Evolutionary conservation across 2,329 filamentous ascomycete genomes (phyloP).

Genomic region (Sarocladium oryzae): DNA sequence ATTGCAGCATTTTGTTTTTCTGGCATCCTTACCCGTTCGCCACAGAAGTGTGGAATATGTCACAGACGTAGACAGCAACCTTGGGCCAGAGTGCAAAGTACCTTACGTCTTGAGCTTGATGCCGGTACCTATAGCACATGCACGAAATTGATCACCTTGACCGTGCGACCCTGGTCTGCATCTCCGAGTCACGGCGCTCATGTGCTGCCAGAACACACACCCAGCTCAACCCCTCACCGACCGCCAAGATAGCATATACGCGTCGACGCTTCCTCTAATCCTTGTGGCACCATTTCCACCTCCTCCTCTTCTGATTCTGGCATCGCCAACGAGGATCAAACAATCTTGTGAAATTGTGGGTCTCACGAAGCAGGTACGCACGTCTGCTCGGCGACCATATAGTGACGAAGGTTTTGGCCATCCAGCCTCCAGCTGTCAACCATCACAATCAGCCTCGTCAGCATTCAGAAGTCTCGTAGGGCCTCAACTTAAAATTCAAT

Average conservation of each 20-base stretch:
- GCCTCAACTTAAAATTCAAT: too few species aligned
- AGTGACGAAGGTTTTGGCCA: too few species aligned
- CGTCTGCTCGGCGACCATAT: too few species aligned
- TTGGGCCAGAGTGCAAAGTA: too few species aligned
- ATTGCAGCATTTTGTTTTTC: too few species aligned
- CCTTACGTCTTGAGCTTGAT: neutral
- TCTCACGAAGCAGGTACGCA: too few species aligned
- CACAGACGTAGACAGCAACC: too few species aligned
- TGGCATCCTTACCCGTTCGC: too few species aligned
- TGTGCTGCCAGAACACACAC: too few species aligned
- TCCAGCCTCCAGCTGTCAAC: neutral
- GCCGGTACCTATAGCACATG: neutral
- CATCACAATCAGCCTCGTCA: neutral
- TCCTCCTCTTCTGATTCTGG: neutral
- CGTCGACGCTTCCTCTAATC: neutral
- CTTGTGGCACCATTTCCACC: neutral
- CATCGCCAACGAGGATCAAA: neutral
- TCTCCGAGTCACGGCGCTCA: neutral
- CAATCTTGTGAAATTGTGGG: neutral
- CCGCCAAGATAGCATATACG: neutral
- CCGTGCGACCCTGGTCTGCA: neutral
- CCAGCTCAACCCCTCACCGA: neutral
- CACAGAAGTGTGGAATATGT: too few species aligned
- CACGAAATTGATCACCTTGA: neutral
- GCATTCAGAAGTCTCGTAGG: neutral